Percentiles rank a stretch among this genome's conserved stretches.
Conservation (phyloP, 805 yeast genomes). For the Grigorovia jiainica region DNA sequence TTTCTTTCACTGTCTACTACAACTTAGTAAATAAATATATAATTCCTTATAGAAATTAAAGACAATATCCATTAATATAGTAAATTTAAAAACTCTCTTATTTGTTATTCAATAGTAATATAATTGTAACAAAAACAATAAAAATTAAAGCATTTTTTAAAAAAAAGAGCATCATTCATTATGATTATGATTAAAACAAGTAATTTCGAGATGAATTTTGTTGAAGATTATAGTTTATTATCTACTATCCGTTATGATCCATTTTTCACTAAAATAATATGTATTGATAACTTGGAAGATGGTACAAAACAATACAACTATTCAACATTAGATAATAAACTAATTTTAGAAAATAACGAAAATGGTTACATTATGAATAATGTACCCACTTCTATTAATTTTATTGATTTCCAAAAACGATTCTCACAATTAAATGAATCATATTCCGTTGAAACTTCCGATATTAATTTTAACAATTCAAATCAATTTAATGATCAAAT, state of each 20-base stretch:
- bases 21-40: no score
- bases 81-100: no score
- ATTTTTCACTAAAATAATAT: constrained; percentile 20
- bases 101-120: no score
- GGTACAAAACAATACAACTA: background rate
- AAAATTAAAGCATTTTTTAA: no score
- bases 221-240: constrained; percentile 30
- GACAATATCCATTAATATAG: no score
- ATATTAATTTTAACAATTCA: background rate
- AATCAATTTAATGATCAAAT: background rate
- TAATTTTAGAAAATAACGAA: background rate
- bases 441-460: no score
- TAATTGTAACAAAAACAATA: no score
- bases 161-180: no score
- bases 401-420: background rate
- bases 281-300: background rate
- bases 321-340: background rate
- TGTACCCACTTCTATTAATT: background rate
- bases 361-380: constrained; percentile 2
- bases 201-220: no score
- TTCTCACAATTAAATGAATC: constrained; percentile 1
- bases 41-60: no score
- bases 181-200: no score
- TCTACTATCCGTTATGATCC: constrained; percentile 77
- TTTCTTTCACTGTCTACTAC: no score